A percentile compares a stretch with the other conserved stretches of the same genome.
Conservation (phyloP, 139 green algal species). For the Raphidocelis subcapitata region DNA sequence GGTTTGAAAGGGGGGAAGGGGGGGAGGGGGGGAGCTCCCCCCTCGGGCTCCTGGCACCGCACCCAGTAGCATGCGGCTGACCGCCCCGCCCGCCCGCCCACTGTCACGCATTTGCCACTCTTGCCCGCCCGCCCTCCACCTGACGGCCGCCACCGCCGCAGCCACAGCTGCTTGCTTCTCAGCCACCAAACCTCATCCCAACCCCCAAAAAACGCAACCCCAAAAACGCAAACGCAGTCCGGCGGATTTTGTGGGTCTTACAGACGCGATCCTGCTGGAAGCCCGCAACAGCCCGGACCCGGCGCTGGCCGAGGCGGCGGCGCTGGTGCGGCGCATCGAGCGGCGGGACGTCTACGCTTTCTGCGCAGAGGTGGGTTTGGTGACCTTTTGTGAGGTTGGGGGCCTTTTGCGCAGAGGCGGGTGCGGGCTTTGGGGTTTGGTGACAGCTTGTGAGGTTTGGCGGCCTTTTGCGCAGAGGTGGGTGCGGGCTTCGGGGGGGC, state of each 20-base stretch:
- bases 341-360: slow-evolving; percentile 8
- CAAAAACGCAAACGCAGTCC: slow-evolving; percentile 2
- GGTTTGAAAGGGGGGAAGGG: background rate
- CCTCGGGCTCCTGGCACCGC: background rate
- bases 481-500: background rate
- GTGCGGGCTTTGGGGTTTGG: background rate
- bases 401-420: background rate
- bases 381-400: background rate
- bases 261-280: slow-evolving; percentile 43
- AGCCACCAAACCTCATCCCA: background rate
- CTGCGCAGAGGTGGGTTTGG: background rate
- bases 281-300: slow-evolving; percentile 11
- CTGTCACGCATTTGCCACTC: too few relatives aligned
- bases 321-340: slow-evolving; percentile 6
- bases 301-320: slow-evolving; percentile 4
- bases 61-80: background rate
- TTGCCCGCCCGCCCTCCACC: too few relatives aligned
- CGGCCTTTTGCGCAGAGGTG: background rate
- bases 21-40: background rate
- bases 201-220: background rate
- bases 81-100: too few relatives aligned
- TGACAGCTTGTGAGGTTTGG: background rate
- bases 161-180: background rate
- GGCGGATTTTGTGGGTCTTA: slow-evolving; percentile 33
- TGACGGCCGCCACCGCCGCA: background rate